Evolutionary conservation across 768 basidiomycete genomes (phyloP), one percentile per base, ranked within the genome.

Genomic region (Suillus variegatus): DNA sequence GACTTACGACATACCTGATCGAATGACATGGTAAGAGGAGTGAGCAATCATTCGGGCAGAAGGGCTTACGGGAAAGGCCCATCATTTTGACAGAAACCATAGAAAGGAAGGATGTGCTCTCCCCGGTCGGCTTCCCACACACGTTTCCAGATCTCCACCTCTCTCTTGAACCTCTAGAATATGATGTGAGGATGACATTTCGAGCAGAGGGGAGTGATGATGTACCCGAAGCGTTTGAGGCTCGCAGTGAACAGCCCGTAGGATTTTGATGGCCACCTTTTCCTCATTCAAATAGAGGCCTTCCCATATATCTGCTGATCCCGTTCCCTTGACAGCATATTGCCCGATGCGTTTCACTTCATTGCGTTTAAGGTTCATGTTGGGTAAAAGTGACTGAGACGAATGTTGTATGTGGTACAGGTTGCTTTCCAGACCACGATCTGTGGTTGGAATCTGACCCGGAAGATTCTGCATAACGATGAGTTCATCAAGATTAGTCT

Each of bases 241-340:
- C 61, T 81, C 78, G 36, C 82, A 79, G 58, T 82, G 78, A 55
- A 86, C 81, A 13, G 84, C 82, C 44, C 86, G 82, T 40, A 88
- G 74, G 8, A 82, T 80, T 69, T 87, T 87, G 71, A 88, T 83
- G 3, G 84, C 83, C 3, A 87, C 86, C 65, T 85, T 86, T 67
- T 86, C 83, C 57, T 80, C 76, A 40, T 78, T 77, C 1, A 88
- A 78, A 74, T 86, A 88, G 12, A 82, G 38, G 4, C 87, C 87
- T 70, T 87, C 84, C 79, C 79, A 79, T 56, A 86, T 82, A 72
- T 85, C 86, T 78, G 86, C 85, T 4, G 82, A 79, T 16, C 81
- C 79, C 8, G 81, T 84, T 36, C 85, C 85, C 49, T 81, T 81
- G 58, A 85, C 80, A 9, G 86, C 85, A 61, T 81, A 81, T 28